phyloP scores from a whole-genome alignment of 176 grass and related monocot species.

The Puccinellia tenuiflora region DNA sequence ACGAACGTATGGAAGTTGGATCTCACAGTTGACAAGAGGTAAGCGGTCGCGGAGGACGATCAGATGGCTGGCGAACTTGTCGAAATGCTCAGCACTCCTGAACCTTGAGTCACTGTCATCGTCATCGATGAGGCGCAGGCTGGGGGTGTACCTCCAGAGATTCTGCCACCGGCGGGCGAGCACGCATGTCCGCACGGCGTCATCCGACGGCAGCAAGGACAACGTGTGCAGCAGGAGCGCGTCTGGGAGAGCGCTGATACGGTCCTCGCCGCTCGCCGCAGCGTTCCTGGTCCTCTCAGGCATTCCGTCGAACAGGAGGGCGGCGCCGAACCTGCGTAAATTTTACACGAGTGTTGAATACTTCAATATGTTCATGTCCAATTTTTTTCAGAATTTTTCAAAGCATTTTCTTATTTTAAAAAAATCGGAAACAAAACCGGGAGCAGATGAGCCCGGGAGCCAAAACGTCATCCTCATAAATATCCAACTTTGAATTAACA shows the following conservation, averaged over 20 bases:
- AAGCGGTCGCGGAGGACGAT: neutral
- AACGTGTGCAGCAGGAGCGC: neutral
- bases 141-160: neutral
- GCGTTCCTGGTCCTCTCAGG: neutral
- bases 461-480: too few relatives aligned
- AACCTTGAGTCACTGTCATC: neutral
- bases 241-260: neutral
- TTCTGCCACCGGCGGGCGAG: neutral
- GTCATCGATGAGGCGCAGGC: neutral
- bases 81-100: neutral
- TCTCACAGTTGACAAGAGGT: neutral
- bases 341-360: too few relatives aligned
- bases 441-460: too few relatives aligned
- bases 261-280: neutral
- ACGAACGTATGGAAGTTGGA: neutral
- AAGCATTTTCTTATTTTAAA: too few relatives aligned
- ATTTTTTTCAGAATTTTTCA: too few relatives aligned
- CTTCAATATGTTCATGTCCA: too few relatives aligned
- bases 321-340: neutral
- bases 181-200: neutral
- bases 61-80: neutral
- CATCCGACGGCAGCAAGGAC: neutral
- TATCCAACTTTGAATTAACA: too few relatives aligned
- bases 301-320: neutral
- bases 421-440: too few relatives aligned